Evolutionary conservation across 352 stramenopile species (phyloP).

Genomic region (Phytophthora quininea): DNA sequence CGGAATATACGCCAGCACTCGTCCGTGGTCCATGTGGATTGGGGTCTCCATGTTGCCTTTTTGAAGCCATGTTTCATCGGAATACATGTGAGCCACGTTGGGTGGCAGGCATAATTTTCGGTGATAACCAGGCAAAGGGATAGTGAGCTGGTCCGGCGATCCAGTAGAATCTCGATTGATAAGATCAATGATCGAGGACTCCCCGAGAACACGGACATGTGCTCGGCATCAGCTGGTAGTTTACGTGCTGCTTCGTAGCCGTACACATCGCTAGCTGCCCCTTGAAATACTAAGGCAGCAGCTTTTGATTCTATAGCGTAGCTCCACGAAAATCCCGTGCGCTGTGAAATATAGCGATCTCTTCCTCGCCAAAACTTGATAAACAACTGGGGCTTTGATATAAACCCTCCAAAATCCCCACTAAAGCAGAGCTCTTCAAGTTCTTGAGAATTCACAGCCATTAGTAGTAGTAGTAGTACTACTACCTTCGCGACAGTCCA

Average conservation of each 20-base stretch:
- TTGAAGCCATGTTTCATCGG: neutral
- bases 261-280: neutral
- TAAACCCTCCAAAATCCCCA: neutral
- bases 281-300: neutral
- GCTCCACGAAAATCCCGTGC: neutral
- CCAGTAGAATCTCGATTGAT: neutral
- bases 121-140: neutral
- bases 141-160: neutral
- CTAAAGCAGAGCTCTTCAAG: neutral
- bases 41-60: neutral
- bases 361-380: neutral
- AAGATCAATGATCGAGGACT: neutral
- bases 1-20: neutral
- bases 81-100: neutral
- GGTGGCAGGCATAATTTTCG: neutral
- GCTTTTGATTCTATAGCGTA: neutral
- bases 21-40: conserved; percentile 1
- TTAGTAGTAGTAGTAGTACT: too few relatives aligned
- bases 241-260: neutral
- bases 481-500: too few relatives aligned
- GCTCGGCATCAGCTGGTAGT: neutral
- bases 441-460: neutral
- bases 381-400: neutral
- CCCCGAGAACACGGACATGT: neutral
- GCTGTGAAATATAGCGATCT: neutral